Conservation (phyloP, 306 rosid species). For the Ochetophila trinervis region DNA sequence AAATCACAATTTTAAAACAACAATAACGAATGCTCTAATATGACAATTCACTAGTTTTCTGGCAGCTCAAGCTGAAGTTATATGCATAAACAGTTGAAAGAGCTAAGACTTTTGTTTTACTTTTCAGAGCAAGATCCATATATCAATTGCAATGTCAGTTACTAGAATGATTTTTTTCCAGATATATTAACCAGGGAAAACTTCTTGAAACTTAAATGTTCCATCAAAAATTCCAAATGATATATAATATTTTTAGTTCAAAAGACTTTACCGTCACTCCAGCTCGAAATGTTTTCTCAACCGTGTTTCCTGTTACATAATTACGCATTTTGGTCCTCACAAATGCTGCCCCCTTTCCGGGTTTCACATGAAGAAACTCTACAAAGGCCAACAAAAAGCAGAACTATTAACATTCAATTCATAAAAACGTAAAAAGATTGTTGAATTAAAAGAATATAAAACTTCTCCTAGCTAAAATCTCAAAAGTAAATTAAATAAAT, state of each 20-base stretch:
- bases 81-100: too few relatives aligned
- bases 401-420: not conserved
- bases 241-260: constrained; percentile 3
- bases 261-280: constrained; percentile 65
- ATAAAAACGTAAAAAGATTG: not conserved
- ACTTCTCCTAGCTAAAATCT: not conserved
- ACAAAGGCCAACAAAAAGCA: constrained; percentile 15
- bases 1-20: too few relatives aligned
- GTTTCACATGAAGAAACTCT: constrained; percentile 98
- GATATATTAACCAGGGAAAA: not conserved
- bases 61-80: too few relatives aligned
- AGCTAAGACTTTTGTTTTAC: too few relatives aligned
- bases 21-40: too few relatives aligned
- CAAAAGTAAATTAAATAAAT: too few relatives aligned
- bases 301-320: constrained; percentile 76
- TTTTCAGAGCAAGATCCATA: not conserved
- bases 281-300: constrained; percentile 93
- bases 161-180: constrained; percentile 4
- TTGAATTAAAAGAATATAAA: not conserved
- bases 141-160: not conserved
- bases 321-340: constrained; percentile 91
- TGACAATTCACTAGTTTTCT: too few relatives aligned
- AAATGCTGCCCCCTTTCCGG: constrained; percentile 97
- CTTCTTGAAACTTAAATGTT: constrained; percentile 1
- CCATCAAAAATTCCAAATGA: not conserved